Conservation (phyloP, 345 rosid species). For the Populus tremula region DNA sequence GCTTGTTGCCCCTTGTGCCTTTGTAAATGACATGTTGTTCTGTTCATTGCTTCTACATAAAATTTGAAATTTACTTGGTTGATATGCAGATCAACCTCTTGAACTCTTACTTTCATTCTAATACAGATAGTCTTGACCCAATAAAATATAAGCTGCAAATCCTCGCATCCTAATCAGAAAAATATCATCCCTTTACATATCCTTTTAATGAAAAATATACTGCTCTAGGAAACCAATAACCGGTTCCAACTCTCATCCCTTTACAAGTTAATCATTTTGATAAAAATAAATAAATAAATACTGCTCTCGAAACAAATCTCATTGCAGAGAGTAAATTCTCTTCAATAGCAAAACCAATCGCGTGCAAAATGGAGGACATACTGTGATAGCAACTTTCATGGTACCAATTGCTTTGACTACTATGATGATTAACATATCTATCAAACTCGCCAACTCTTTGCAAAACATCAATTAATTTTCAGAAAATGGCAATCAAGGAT, state of each 20-base stretch:
- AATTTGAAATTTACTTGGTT: background rate
- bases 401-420: background rate
- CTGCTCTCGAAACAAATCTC: no score
- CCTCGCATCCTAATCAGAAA: background rate
- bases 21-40: background rate
- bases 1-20: background rate
- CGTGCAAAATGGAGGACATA: background rate
- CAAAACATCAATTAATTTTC: background rate
- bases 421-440: background rate
- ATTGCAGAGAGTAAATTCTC: no score
- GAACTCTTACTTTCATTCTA: background rate
- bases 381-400: background rate
- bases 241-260: no score
- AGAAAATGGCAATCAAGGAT: background rate
- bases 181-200: no score
- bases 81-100: background rate
- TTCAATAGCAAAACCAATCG: no score
- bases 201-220: background rate
- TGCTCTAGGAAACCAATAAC: no score
- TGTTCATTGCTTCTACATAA: background rate
- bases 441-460: background rate
- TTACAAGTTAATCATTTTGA: no score
- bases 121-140: background rate
- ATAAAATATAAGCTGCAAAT: background rate
- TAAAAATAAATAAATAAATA: no score